phyloP scores from a whole-genome alignment of 352 stramenopile species.

The Phytopythium kandeliae region DNA sequence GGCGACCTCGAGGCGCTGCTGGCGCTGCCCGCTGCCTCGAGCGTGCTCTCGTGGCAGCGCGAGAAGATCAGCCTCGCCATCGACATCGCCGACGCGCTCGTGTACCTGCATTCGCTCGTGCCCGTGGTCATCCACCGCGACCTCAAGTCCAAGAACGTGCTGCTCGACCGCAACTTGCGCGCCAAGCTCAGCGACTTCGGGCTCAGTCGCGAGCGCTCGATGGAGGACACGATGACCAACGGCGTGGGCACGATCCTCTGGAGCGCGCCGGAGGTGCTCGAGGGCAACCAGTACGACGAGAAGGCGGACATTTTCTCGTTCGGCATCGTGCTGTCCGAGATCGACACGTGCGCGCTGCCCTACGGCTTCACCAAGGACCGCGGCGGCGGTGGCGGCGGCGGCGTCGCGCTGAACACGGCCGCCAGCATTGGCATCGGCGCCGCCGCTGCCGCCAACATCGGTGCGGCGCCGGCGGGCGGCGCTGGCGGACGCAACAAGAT shows the following conservation, averaged over 20 bases:
- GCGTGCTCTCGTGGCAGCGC: slow-evolving; percentile 40
- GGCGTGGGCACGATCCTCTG: slow-evolving; percentile 71
- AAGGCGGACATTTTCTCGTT: slow-evolving; percentile 79
- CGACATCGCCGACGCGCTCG: slow-evolving; percentile 62
- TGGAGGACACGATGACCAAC: slow-evolving; percentile 76
- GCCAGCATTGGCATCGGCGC: slow-evolving; percentile 1
- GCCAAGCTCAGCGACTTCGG: slow-evolving; percentile 76
- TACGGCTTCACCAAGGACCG: slow-evolving; percentile 59
- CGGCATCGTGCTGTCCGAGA: slow-evolving; percentile 68
- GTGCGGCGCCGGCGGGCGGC: neutral
- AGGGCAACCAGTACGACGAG: slow-evolving; percentile 71
- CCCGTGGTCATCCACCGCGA: slow-evolving; percentile 67
- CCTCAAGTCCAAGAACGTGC: slow-evolving; percentile 71
- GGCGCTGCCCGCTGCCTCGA: slow-evolving; percentile 27
- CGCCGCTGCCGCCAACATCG: neutral
- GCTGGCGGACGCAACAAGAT: slow-evolving; percentile 47
- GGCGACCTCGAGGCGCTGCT: slow-evolving; percentile 59
- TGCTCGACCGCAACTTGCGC: slow-evolving; percentile 50
- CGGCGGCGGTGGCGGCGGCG: slow-evolving; percentile 3
- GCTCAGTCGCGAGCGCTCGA: slow-evolving; percentile 52
- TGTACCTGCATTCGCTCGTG: slow-evolving; percentile 66
- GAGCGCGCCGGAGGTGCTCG: slow-evolving; percentile 63
- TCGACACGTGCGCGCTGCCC: slow-evolving; percentile 66
- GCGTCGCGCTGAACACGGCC: neutral
- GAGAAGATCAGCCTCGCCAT: slow-evolving; percentile 56